Evolutionary conservation across 768 basidiomycete species (phyloP), one percentile per base, ranked within the genome.

Genomic region (Strobilomyces dryophilus): DNA sequence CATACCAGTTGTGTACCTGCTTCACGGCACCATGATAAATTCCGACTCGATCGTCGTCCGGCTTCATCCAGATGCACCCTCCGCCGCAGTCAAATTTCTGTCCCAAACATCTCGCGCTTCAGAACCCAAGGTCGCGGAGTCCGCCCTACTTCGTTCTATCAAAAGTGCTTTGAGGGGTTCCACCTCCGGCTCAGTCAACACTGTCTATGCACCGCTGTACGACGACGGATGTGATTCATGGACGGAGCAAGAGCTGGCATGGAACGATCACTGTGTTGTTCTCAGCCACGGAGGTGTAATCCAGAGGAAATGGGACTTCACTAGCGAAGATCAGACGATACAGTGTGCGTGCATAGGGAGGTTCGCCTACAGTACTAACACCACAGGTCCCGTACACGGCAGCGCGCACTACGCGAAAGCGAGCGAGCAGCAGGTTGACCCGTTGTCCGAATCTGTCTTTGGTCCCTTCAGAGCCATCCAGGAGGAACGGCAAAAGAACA

Each of bases 271-370:
- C 51, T 79, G 76, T 15, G 87, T 87, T 0, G 71, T 87, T 1
- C 72, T 88, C 59, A 83, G 80, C 53, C 74, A 75, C 17, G 90
- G 87, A 0, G 86, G 87, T 1, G 73, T 87, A 15, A 80, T 91
- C 49, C 73, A 73, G 51, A 83, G 84, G 62, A 82, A 82, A 61
- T 92, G 90, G 91, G 79, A 77, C 49, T 88, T 92, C 62, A 66
- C 73, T n/a, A 74, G 81, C 39, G 88, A 89, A 61, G 79, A 76
- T 7, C 85, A 92, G 62, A 76, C 78, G 1, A 80, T 93, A 32
- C 89, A 89, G 60, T 89, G 79, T 72, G 90, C 87, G 6, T 91
- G 89, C 63, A 73, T 87, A n/a, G 91, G 85, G 4, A 79, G 78
- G 66, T 75, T 92, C 35, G 82, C 85, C 60, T 82, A 85, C 59